Conservation (phyloP, 2,329 filamentous ascomycete species). For the Niveomyces coronatus region DNA sequence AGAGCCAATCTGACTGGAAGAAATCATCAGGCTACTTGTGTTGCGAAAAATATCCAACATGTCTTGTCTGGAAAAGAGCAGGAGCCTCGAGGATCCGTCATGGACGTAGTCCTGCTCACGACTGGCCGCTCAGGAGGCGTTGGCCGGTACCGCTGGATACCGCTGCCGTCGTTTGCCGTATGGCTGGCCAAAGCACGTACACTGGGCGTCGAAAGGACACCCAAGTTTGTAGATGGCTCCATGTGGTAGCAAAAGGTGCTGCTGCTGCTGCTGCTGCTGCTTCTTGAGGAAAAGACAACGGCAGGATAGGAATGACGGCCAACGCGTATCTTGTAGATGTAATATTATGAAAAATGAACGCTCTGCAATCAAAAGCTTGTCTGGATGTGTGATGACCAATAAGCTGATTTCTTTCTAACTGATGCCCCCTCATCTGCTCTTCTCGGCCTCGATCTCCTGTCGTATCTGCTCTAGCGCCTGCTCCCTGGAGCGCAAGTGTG, state of each 20-base stretch:
- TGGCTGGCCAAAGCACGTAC: conserved; percentile 43
- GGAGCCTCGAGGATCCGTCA: conserved; percentile 34
- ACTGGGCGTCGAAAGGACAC: conserved; percentile 33
- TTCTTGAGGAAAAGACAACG: not conserved
- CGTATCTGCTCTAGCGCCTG: conserved; percentile 65
- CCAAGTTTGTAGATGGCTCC: conserved; percentile 37
- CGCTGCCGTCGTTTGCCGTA: conserved; percentile 39
- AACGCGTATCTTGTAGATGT: not conserved
- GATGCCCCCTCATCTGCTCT: conserved; percentile 77
- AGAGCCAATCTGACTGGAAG: no score
- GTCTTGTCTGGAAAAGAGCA: conserved; percentile 33
- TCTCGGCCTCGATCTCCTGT: conserved; percentile 81
- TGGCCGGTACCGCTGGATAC: conserved; percentile 36
- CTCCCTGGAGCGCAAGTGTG: conserved; percentile 68
- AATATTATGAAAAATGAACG: conserved; percentile 4
- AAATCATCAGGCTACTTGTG: conserved; percentile 31
- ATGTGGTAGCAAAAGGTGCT: conserved; percentile 31
- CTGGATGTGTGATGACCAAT: conserved; percentile 8
- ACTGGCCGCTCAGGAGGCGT: conserved; percentile 40
- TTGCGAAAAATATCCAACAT: conserved; percentile 43
- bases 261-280: no score
- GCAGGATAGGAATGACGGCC: not conserved
- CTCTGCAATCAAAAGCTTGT: not conserved
- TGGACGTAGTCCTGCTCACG: conserved; percentile 39
- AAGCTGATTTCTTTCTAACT: conserved; percentile 26